These are phyloP conservation scores for Plasmodium gaboni DNA, from an alignment of 169 alveolate genomes.

Conservation along the genomic window DNA sequence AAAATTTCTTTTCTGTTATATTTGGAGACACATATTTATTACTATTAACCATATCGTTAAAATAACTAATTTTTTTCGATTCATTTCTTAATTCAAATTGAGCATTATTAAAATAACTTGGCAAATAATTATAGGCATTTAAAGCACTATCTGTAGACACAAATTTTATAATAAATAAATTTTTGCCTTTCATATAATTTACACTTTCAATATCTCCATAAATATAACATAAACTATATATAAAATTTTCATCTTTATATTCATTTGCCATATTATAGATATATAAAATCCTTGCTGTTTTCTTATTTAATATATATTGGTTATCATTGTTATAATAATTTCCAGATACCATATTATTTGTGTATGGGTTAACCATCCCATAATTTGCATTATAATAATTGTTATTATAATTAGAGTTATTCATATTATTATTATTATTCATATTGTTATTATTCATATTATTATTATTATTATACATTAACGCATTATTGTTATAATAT, in stretches of 20 bases:
- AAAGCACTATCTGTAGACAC: slow-evolving; percentile 50
- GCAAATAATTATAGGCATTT: slow-evolving; percentile 53
- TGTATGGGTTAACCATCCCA: slow-evolving; percentile 6
- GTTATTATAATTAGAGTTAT: slow-evolving; percentile 17
- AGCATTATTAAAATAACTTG: slow-evolving; percentile 40
- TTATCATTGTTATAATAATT: slow-evolving; percentile 12
- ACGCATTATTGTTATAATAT: not conserved
- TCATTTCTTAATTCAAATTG: slow-evolving; percentile 59
- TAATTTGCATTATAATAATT: slow-evolving; percentile 11
- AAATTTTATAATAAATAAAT: slow-evolving; percentile 56
- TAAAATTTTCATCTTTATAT: slow-evolving; percentile 62
- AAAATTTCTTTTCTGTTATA: slow-evolving; percentile 48
- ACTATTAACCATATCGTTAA: slow-evolving; percentile 67
- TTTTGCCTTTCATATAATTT: slow-evolving; percentile 65
- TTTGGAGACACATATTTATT: slow-evolving; percentile 64
- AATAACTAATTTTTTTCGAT: slow-evolving; percentile 63
- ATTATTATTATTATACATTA: not conserved
- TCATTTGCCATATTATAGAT: slow-evolving; percentile 51
- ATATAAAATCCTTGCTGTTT: slow-evolving; percentile 55
- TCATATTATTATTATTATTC: not conserved
- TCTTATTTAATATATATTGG: slow-evolving; percentile 49
- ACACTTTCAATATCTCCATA: slow-evolving; percentile 70
- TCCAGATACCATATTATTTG: not conserved
- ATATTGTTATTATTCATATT: too few species aligned
- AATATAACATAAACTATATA: slow-evolving; percentile 54